A percentile compares a stretch with the other conserved stretches of the same genome.
phyloP scores from a whole-genome alignment of 768 basidiomycete species.

The Leccinum disarticulatum region DNA sequence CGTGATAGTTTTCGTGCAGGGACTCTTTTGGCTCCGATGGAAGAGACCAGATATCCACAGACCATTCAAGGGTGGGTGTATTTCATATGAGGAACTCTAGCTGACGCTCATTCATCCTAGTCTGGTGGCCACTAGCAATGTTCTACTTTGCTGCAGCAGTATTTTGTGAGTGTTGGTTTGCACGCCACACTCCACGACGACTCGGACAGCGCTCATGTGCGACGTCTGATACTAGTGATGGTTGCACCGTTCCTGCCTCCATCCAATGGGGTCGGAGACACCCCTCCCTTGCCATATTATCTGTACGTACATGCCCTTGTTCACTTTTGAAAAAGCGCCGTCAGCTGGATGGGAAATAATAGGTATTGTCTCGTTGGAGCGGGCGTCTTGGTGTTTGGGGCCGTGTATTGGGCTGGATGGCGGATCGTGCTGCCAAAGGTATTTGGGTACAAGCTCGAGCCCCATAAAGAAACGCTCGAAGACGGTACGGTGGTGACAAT shows the following conservation, averaged over 20 bases:
- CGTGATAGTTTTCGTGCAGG: constrained; percentile 30
- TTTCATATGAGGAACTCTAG: neutral
- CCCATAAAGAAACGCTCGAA: constrained; percentile 45
- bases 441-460: constrained; percentile 48
- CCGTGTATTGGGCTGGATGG: constrained; percentile 57
- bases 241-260: constrained; percentile 57
- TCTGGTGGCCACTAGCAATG: constrained; percentile 54
- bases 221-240: constrained; percentile 38
- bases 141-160: constrained; percentile 53
- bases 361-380: constrained; percentile 59
- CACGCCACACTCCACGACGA: constrained; percentile 7
- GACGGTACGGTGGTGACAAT: constrained; percentile 57
- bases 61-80: constrained; percentile 50
- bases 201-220: neutral
- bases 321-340: constrained; percentile 37
- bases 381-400: constrained; percentile 44
- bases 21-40: constrained; percentile 58
- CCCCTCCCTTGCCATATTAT: constrained; percentile 61
- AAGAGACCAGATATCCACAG: constrained; percentile 45
- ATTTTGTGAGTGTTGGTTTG: constrained; percentile 42
- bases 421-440: constrained; percentile 47
- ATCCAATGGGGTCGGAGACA: constrained; percentile 54
- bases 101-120: constrained; percentile 23
- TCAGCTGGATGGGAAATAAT: constrained; percentile 10
- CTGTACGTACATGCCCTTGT: constrained; percentile 28